Base-by-base conservation (phyloP, 2,329 filamentous ascomycete genomes). In the Fusarium sp. region DNA sequence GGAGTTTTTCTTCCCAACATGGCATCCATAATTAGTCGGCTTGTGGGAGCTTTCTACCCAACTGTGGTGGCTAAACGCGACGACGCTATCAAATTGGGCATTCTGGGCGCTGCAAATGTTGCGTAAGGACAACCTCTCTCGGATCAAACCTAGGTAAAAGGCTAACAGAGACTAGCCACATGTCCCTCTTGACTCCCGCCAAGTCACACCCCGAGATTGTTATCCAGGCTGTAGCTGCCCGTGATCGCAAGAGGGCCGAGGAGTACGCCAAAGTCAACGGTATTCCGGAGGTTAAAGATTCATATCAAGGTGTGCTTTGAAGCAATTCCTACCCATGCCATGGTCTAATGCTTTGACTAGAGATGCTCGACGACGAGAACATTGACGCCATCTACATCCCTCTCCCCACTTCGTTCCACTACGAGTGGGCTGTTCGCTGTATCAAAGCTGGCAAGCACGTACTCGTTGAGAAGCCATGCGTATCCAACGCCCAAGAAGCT, bases 381-480 rank as follows among this genome's bases (percentile, higher is more conserved):
- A 84, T 85, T 71, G 84, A 87, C 50, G 85, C 83, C 22, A 83
- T 89, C 22, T 89, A 87, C 74, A 86, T 89, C 58, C 83, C 86
- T 4, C 80, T 89, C 6, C 85, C 86, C 7, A 83, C 82, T 58
- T 80, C 81, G 10, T 74, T 85, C 15, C 84, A 86, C 66, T 82
- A 78, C 59, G 83, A 87, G 75, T 89, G 86, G 85, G 83, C 86
- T 17, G 71, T 86, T 8, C 82, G 84, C 32, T 82, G 86, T 5
- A 73, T 89, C 30, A 72, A 78, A 12, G 84, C 84, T 4, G 85
- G 85, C n/a, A 89, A 88, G 69, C 86, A 88, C 70, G 69, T 70
- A 7, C 50, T 70, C 9, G 52, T 74, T 6, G 71, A 65, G n/a
- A 65, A 65, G 52, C 63, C 63, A n/a, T 32, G 35, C 25, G 38